Evolutionary conservation across 768 basidiomycete species (phyloP), one percentile per base, ranked within the genome.

Genomic region (Serpula lacrymans): DNA sequence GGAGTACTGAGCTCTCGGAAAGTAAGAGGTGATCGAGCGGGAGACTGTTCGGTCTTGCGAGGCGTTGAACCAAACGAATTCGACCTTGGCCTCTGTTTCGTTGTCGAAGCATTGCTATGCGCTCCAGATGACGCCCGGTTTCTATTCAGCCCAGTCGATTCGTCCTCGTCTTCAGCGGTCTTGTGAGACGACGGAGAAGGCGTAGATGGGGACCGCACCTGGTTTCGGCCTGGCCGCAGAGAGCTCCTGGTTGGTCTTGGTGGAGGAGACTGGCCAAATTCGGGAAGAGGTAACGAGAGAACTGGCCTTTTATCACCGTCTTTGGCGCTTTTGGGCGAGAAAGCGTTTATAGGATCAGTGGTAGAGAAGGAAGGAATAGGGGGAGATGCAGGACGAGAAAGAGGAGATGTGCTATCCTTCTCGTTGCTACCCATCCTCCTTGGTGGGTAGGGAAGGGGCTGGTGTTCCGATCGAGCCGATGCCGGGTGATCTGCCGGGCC

Each of bases 301-400:
- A 35, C 34, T 12, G 31, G 16, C 10, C 13, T 42, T 5, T 33
- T 36, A 13, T 35, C 39, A 34, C 22, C 47, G 11, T 33, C 37
- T 21, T 26, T 33, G 24, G 10, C 29, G 6, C 16, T 34, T 17
- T 23, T 41, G 41, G 44, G 20, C 27, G 53, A 42, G 42, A 77
- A 77, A n/a, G 65, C 53, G 50, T 76, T 78, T 45, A 76, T 70
- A 18, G 64, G 58, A 7, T 63, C 68, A 1, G 58, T 54, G 0
- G 69, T 74, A 6, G 72, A 74, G 43, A 80, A 80, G 13, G 68
- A 57, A 5, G 79, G 77, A 7, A 75, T 75, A 28, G 60, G 65
- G 13, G 72, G 75, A 1, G 75, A 72, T 31, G 57, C 51, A 23
- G 43, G 14, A 9, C 29, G 45, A 17, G 9, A 11, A 12, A 12